These are phyloP conservation scores for Clarireedia paspali DNA, from an alignment of 2,329 filamentous ascomycete genomes.

Conservation along the genomic window DNA sequence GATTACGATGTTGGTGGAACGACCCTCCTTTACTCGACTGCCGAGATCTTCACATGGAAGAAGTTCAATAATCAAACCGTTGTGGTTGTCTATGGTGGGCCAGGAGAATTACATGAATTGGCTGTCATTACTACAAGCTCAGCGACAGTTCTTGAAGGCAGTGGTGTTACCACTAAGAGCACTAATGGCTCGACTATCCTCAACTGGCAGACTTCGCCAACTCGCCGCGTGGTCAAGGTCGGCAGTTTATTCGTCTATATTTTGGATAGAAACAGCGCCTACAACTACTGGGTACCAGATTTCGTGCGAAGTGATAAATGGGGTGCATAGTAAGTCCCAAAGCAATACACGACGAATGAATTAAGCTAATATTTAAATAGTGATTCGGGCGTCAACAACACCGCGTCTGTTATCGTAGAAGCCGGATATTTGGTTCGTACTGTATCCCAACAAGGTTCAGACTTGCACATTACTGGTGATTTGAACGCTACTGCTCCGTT, in stretches of 20 bases:
- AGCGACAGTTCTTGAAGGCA: conserved; percentile 28
- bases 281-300: conserved; percentile 61
- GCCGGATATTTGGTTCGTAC: conserved; percentile 58
- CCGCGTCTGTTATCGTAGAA: conserved; percentile 49
- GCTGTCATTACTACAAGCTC: conserved; percentile 35
- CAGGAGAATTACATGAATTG: conserved; percentile 56
- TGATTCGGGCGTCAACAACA: conserved; percentile 27
- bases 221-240: conserved; percentile 44
- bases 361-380: conserved; percentile 14
- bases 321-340: conserved; percentile 26
- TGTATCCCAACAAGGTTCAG: conserved; percentile 45
- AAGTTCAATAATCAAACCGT: conserved; percentile 50
- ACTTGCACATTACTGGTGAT: conserved; percentile 59
- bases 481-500: conserved; percentile 61
- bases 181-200: conserved; percentile 38
- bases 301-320: conserved; percentile 34
- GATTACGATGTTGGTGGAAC: conserved; percentile 57
- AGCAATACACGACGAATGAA: no score
- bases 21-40: conserved; percentile 58
- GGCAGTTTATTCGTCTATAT: conserved; percentile 28
- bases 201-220: conserved; percentile 48
- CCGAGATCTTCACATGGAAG: conserved; percentile 65
- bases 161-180: conserved; percentile 27
- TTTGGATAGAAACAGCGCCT: conserved; percentile 55
- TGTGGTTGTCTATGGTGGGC: conserved; percentile 56